Evolutionary conservation across 148 eudicot genomes (phyloP).

Genomic region (Rheum nobile): DNA sequence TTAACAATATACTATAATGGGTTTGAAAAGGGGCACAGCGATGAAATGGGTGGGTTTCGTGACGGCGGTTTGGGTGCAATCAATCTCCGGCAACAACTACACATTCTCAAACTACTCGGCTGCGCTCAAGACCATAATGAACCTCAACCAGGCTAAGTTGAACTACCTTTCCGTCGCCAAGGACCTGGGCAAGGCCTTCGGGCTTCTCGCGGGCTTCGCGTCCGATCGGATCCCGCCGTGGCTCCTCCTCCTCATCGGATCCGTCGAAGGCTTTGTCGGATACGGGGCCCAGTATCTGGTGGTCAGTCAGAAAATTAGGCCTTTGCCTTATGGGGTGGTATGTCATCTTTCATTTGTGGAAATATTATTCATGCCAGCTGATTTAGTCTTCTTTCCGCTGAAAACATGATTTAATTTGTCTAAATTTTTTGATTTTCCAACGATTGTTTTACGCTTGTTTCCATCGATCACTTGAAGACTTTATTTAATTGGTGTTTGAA

Average conservation of each 20-base stretch:
- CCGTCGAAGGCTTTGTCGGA: conserved; percentile 42
- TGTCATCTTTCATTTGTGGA: not conserved
- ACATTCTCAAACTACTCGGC: conserved; percentile 64
- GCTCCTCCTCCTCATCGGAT: conserved; percentile 45
- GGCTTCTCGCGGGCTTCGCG: conserved; percentile 50
- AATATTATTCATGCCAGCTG: too few relatives aligned
- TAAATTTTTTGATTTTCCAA: too few relatives aligned
- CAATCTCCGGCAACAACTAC: conserved; percentile 63
- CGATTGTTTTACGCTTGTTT: too few relatives aligned
- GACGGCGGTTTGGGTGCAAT: conserved; percentile 66
- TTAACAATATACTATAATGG: not conserved
- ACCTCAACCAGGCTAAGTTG: conserved; percentile 41
- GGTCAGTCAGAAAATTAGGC: conserved; percentile 30
- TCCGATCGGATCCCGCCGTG: conserved; percentile 43
- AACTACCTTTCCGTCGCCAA: conserved; percentile 60
- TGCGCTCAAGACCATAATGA: conserved; percentile 47
- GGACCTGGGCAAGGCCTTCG: conserved; percentile 63
- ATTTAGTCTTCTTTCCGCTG: too few relatives aligned
- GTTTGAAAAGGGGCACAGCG: conserved; percentile 12
- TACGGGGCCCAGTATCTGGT: conserved; percentile 75
- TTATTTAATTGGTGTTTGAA: too few relatives aligned
- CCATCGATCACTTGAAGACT: too few relatives aligned
- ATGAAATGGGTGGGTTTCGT: conserved; percentile 67
- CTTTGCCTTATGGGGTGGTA: conserved; percentile 64
- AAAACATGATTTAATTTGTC: too few relatives aligned